A percentile compares a stretch with the other conserved stretches of the same genome.
Conservation (phyloP, 495 filamentous ascomycete genomes). For the Oleoguttula mirabilis region DNA sequence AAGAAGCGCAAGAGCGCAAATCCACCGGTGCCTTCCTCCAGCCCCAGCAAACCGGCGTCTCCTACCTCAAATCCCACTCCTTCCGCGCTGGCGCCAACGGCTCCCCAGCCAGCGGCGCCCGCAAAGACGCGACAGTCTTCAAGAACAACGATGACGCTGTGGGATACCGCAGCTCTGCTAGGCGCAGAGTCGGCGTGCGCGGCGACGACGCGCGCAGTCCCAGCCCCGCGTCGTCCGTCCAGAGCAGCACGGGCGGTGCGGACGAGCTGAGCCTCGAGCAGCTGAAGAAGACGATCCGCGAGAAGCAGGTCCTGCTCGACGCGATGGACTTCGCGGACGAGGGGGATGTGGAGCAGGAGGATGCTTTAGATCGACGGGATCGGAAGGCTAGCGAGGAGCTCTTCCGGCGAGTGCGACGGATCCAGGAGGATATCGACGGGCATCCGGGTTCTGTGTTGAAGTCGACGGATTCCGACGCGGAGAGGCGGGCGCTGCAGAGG, state of each 20-base stretch:
- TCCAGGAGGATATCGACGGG: conserved; percentile 92
- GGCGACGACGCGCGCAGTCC: conserved; percentile 53
- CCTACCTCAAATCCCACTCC: conserved; percentile 90
- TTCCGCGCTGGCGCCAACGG: conserved; percentile 46
- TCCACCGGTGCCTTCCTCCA: conserved; percentile 72
- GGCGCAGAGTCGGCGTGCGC: conserved; percentile 66
- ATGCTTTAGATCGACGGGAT: conserved; percentile 79
- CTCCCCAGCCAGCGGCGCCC: conserved; percentile 36
- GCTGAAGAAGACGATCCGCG: conserved; percentile 80
- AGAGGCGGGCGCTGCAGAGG: conserved; percentile 71
- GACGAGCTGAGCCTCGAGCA: conserved; percentile 83
- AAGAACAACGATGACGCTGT: conserved; percentile 86
- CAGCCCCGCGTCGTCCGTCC: conserved; percentile 40
- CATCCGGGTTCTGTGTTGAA: conserved; percentile 70
- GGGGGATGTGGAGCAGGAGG: conserved; percentile 78
- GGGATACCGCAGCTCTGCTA: conserved; percentile 87
- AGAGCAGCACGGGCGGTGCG: conserved; percentile 46
- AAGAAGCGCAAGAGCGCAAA: conserved; percentile 81
- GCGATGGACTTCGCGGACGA: conserved; percentile 96
- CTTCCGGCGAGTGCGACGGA: conserved; percentile 79
- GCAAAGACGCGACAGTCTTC: conserved; percentile 93
- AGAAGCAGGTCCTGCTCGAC: conserved; percentile 91
- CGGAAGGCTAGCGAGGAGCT: conserved; percentile 87
- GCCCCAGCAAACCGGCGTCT: conserved; percentile 93
- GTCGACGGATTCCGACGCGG: conserved; percentile 69